Base-by-base conservation (phyloP, 371 early-diverging fungal species). In the Apophysomyces elegans region DNA sequence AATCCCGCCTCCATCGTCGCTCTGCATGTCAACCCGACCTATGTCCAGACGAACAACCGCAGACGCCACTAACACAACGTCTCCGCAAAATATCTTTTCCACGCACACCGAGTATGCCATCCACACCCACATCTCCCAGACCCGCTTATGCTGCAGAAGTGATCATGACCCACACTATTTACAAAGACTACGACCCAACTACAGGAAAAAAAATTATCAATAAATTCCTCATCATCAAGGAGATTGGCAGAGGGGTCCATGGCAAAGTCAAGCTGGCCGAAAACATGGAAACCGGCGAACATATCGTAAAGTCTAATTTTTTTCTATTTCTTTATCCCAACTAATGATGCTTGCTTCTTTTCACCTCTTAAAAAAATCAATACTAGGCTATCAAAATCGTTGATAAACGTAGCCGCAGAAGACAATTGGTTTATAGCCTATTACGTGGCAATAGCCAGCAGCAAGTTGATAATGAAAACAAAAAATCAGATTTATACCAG, bases 141-240 rank as follows among this genome's bases (percentile, higher is more conserved):
- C 32, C 37, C 9, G 21, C 50, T 44, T 59, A 50, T 21, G 54
- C 54, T 50, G 16, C 54, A 12, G 50, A 69, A 56, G 68, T 73
- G 21, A 61, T 70, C 37, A 63, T 54, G 6, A 73, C 73, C 26
- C 58, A 81, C 61, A 87, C 78, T 44, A 88, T 95, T 68, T 84
- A 85, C 58, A 87, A 90, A 62, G 90, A 91, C 60, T 87, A 90
- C 68, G 95, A 95, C 68, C 88, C 90, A 60, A 81, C 76, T 56
- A 93, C 94, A 1, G 96, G 95, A 18, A 88, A 89, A 73, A 97
- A 97, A 72, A 90, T 90, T 83, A 91, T 97, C 68, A 97, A 97
- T 79, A 84, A 94, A 61, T 97, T 94, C 78, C 87, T 95, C 84
- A 84, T 97, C 9, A 72, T 95, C 14, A 81, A 83, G 62, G 95